phyloP scores from a whole-genome alignment of 352 stramenopile species.

The Pythium angustatum region DNA sequence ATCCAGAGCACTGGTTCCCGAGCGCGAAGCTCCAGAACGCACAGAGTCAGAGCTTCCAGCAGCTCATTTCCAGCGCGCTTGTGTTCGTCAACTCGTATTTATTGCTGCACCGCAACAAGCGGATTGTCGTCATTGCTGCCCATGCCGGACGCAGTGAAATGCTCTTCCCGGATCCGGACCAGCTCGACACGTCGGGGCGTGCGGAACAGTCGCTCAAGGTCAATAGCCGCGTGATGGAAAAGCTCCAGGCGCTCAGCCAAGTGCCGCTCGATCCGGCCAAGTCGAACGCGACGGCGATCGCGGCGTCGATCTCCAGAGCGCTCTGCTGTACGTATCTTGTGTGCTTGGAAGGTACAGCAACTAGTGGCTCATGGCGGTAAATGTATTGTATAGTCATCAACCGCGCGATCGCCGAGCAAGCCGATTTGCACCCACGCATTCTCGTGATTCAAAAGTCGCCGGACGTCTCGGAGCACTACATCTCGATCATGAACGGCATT shows the following conservation, averaged over 20 bases:
- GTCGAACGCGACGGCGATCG: slow-evolving; percentile 66
- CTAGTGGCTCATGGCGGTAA: no score
- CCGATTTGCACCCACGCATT: slow-evolving; percentile 76
- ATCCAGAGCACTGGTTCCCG: slow-evolving; percentile 70
- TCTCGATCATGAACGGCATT: slow-evolving; percentile 90
- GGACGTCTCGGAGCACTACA: slow-evolving; percentile 88
- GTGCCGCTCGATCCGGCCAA: slow-evolving; percentile 50
- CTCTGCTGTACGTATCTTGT: slow-evolving; percentile 61
- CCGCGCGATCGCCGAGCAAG: slow-evolving; percentile 75
- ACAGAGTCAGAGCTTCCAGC: slow-evolving; percentile 46
- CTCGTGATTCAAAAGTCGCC: slow-evolving; percentile 82
- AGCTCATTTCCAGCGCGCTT: slow-evolving; percentile 73
- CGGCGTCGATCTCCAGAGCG: slow-evolving; percentile 71
- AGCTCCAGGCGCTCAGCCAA: slow-evolving; percentile 60
- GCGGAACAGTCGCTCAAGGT: slow-evolving; percentile 76
- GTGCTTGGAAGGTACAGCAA: neutral
- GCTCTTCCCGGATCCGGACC: slow-evolving; percentile 72
- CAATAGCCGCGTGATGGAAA: slow-evolving; percentile 69
- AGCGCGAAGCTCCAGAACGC: slow-evolving; percentile 34
- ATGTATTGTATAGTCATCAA: slow-evolving; percentile 74
- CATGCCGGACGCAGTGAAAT: slow-evolving; percentile 72
- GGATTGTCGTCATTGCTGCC: slow-evolving; percentile 80
- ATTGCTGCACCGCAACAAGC: slow-evolving; percentile 83
- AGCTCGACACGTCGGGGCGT: slow-evolving; percentile 60
- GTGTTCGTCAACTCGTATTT: slow-evolving; percentile 89